Evolutionary conservation across 805 yeast species (phyloP), one percentile per base, ranked within the genome.

Genomic region (Zygosaccharomyces bailii): DNA sequence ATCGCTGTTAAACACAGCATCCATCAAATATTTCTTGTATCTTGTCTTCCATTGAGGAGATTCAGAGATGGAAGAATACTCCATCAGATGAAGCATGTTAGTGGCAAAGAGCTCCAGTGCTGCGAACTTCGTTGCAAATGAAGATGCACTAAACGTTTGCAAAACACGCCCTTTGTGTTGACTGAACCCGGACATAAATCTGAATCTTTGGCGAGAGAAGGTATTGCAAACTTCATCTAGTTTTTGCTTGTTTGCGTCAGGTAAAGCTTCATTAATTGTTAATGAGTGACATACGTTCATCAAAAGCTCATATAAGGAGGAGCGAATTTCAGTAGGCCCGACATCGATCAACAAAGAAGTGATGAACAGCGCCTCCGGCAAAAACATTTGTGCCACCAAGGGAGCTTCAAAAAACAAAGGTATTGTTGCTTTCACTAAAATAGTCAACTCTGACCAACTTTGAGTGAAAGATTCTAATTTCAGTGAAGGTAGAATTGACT

Each of bases 201-300:
- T 79, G 11, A 80, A 78, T 54, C 87, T 71, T 39, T 82, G 86
- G n/a, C 83, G 79, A 40, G 72, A 66, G 38, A 71, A 66, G 9
- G 57, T 59, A 4, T 50, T 57, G 14, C 67, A 73, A 2, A 81
- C 71, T 1, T 68, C 66, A 40, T 73, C 73, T 16, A 86, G 70
- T 8, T 69, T 60, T 2, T 57, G 53, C 46, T 67, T 68, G 27
- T 69, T 69, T 3, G 59, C 59, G 2, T 54, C 60, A 1, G 78
- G 60, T n/a, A 84, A 60, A 17, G 69, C 67, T 1, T 79, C 80
- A 47, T 77, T 80, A 14, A 79, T 73, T 10, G 80, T 67, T 52
- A 83, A 78, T 0, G 93, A 77, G 53, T 85, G 93, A 34, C 86
- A 72, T 2, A 84, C 72, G 54, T 86, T 84, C 56, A 81, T 71